Evolutionary conservation across 2,329 filamentous ascomycete species (phyloP).

Genomic region (Verticillium dahliae): DNA sequence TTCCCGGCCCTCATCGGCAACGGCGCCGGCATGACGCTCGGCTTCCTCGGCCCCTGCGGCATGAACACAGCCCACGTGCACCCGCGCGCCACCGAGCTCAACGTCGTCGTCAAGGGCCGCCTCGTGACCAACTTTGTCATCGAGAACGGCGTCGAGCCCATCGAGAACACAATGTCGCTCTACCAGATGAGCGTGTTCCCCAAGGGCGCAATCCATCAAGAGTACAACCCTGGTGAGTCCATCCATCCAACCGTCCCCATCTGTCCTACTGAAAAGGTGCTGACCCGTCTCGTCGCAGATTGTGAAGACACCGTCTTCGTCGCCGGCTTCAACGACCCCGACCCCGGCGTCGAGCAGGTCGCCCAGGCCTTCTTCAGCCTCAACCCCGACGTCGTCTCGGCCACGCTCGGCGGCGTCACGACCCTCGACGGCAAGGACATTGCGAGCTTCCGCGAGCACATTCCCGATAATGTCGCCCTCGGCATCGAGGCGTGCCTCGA

Average conservation of each 20-base stretch:
- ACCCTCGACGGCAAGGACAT: conserved; percentile 32
- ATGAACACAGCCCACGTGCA: conserved; percentile 45
- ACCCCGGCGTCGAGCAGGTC: conserved; percentile 37
- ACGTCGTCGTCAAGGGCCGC: conserved; percentile 35
- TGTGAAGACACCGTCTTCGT: conserved; percentile 41
- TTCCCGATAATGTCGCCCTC: conserved; percentile 42
- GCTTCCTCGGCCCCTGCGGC: conserved; percentile 41
- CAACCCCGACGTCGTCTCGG: conserved; percentile 28
- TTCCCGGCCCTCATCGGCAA: conserved; percentile 45
- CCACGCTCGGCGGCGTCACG: conserved; percentile 29
- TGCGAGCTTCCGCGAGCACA: conserved; percentile 28
- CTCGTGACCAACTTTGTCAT: conserved; percentile 36
- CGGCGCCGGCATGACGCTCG: conserved; percentile 38
- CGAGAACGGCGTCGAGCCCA: conserved; percentile 32
- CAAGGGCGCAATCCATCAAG: conserved; percentile 40
- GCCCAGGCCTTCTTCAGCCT: conserved; percentile 41
- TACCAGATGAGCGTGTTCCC: conserved; percentile 43
- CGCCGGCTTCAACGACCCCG: conserved; percentile 36
- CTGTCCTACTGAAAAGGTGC: too few species aligned
- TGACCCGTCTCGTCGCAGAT: conserved; percentile 12
- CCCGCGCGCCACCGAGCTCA: conserved; percentile 39
- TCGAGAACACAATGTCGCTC: conserved; percentile 24
- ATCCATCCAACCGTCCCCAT: too few species aligned
- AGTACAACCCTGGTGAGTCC: conserved; percentile 35
- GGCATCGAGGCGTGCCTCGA: conserved; percentile 44